A percentile compares a stretch with the other conserved stretches of the same genome.
Evolutionary conservation across 106 monocot species (phyloP).

Genomic region (Platanthera guangdongensis): DNA sequence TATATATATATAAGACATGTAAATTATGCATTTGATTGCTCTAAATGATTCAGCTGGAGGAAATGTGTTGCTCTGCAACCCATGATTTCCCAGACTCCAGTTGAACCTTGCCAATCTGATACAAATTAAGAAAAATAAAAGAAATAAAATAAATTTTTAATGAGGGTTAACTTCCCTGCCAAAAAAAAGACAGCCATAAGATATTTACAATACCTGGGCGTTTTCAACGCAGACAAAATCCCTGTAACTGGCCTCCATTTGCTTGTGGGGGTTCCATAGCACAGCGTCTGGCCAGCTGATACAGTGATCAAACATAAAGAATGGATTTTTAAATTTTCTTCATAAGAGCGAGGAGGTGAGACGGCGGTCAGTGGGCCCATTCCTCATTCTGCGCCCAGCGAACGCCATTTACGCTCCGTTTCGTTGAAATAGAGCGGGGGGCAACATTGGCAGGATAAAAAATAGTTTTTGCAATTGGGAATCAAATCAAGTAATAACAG

Average conservation of each 20-base stretch:
- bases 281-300: constrained; percentile 93
- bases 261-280: constrained; percentile 88
- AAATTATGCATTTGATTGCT: too few species aligned
- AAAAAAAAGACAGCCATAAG: not conserved
- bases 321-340: not conserved
- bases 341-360: too few species aligned
- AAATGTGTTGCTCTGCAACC: constrained; percentile 71
- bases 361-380: too few species aligned
- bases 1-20: too few species aligned
- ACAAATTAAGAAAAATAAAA: not conserved
- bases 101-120: constrained; percentile 58
- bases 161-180: not conserved
- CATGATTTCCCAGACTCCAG: constrained; percentile 77
- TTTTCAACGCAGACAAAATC: constrained; percentile 99
- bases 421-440: too few species aligned
- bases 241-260: constrained; percentile 87
- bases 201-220: constrained; percentile 55
- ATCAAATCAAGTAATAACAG: not conserved
- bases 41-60: constrained; percentile 17
- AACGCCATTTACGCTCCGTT: too few species aligned
- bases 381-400: too few species aligned
- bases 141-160: not conserved
- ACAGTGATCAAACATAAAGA: not conserved
- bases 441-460: too few species aligned
- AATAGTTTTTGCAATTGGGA: too few species aligned